A percentile compares a stretch with the other conserved stretches of the same genome.
Conservation (phyloP, 1,284 basidiomycete species). For the Acaromyces ingoldii region DNA sequence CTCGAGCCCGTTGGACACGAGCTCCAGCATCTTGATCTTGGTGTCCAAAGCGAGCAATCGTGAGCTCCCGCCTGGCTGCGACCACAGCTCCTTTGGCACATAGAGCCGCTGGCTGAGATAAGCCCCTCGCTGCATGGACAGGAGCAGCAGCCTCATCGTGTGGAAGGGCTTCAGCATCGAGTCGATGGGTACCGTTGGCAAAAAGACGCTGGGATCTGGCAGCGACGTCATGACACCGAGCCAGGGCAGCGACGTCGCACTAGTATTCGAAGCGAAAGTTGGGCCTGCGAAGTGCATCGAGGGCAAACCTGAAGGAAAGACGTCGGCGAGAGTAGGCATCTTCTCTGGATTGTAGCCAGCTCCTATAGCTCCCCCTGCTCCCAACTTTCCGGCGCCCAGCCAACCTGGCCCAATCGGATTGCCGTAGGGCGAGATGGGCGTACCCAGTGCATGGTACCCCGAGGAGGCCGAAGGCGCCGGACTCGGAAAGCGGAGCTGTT, state of each 20-base stretch:
- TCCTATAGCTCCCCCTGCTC: not conserved
- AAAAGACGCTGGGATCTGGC: not conserved
- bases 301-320: conserved; percentile 34
- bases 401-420: too few relatives aligned
- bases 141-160: conserved; percentile 17
- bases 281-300: conserved; percentile 26
- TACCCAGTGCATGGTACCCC: conserved; percentile 7
- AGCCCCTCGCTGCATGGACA: conserved; percentile 58
- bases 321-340: conserved; percentile 12
- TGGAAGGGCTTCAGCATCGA: conserved; percentile 23
- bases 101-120: conserved; percentile 83
- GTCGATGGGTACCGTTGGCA: conserved; percentile 8
- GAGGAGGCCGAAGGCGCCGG: conserved; percentile 4
- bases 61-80: conserved; percentile 67
- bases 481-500: conserved; percentile 8
- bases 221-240: conserved; percentile 2
- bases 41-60: conserved; percentile 74
- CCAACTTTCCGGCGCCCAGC: too few relatives aligned
- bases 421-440: not conserved
- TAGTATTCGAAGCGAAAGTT: conserved; percentile 16
- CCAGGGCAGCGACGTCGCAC: conserved; percentile 1
- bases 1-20: conserved; percentile 69
- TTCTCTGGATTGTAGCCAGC: not conserved
- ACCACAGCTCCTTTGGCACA: conserved; percentile 82
- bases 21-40: conserved; percentile 77